Evolutionary conservation across 148 eudicot genomes (phyloP), one percentile per base, ranked within the genome.

Genomic region (Salicornia ramosissima): DNA sequence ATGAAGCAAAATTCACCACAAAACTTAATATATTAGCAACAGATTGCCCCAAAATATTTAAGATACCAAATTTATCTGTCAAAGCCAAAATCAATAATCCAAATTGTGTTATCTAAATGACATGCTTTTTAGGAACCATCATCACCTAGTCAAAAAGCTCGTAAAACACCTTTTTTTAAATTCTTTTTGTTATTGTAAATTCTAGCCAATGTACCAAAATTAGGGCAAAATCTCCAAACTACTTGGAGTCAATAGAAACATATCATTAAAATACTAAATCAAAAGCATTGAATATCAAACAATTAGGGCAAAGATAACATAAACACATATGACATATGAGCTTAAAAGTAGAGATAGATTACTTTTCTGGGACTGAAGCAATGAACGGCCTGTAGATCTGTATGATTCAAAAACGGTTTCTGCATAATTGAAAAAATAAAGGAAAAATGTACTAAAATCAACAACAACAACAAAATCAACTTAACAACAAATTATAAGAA

Each of bases 331-430:
- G n/a, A n/a, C n/a, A n/a, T n/a, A n/a, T n/a, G n/a, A 33, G 36
- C 22, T 10, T 14, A 64, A 60, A 10, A 68, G 14, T 66, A 58
- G 62, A 66, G 25, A 43, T 15, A 33, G 15, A 79, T 29, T 76
- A 80, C 75, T 79, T 76, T 80, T 75, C 28, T 68, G 57, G 56
- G 84, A 76, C 61, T 88, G 97, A 65, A 91, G 90, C 77, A 88
- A 79, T 72, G 80, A 58, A 45, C 97, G 91, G 2, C 86, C 92
- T 0, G 75, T 70, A 21, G 79, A 79, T 62, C 75, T 83, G 70
- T 74, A 81, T 53, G 80, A 62, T 51, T 73, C 82, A 61, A 86
- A 73, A 11, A 77, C 69, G 42, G 81, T 78, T 74, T 78, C 97
- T 88, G 85, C 77, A 36, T 31, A n/a, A n/a, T 63, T 19, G 67